A percentile compares a stretch with the other conserved stretches of the same genome.
Conservation (phyloP, 257 asterid genomes). For the Solanum rostratum region DNA sequence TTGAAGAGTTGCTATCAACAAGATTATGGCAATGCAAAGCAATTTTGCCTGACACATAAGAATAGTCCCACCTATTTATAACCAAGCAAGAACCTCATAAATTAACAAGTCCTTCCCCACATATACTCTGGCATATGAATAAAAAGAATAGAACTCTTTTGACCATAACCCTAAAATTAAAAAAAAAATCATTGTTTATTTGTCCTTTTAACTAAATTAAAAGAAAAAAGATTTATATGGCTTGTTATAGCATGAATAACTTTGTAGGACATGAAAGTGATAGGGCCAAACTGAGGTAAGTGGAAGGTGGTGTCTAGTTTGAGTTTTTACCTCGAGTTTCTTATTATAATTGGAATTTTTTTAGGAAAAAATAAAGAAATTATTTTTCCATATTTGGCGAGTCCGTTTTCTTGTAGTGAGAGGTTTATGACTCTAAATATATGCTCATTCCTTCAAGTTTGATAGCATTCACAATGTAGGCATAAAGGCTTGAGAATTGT, state of each 20-base stretch:
- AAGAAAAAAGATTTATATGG: not conserved
- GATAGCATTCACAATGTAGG: too few species aligned
- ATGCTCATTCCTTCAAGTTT: too few species aligned
- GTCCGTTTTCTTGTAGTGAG: too few species aligned
- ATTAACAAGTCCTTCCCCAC: not conserved
- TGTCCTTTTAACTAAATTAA: not conserved
- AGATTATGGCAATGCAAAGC: not conserved
- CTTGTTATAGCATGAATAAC: not conserved
- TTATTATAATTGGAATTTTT: too few species aligned
- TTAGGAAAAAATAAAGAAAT: too few species aligned
- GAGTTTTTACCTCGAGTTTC: too few species aligned
- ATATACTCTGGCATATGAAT: not conserved
- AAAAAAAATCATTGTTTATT: not conserved
- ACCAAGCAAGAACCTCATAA: not conserved
- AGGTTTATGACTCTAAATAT: too few species aligned
- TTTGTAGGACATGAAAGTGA: not conserved
- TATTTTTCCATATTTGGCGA: too few species aligned
- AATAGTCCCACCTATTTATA: constrained; percentile 1
- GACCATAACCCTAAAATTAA: not conserved
- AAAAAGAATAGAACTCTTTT: not conserved
- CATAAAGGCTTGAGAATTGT: too few species aligned
- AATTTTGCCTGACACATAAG: not conserved
- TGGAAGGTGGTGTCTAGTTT: constrained; percentile 14
- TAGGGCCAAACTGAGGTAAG: not conserved
- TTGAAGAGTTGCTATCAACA: not conserved